Base-by-base conservation (phyloP, 345 rosid genomes). In the Garcia nutans region DNA sequence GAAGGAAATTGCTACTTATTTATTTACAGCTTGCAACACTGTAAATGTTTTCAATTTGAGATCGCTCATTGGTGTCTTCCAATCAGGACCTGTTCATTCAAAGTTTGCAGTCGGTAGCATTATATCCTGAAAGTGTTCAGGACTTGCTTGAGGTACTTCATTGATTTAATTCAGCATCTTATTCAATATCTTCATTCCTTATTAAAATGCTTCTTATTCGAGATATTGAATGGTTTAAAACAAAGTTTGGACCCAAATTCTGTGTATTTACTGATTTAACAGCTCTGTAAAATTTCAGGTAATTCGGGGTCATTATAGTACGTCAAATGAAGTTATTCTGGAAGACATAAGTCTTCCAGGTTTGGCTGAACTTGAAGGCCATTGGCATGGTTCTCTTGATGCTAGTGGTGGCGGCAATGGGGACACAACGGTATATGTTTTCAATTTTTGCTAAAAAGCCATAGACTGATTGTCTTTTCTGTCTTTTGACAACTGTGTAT, bases 401-500 rank as follows among this genome's bases (percentile, higher is more conserved):
- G 98, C 99, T 71, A 93, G 96, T 80, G 99, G 99, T 75, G 99
- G 99, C 86, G 99, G 97, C 89, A 93, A 96, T 80, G 99, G 99
- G 61, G 99, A 96, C 82, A 96, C 98, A 45, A 88, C 88, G 94
- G 99, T 96, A 85, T 62, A 28, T 56, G 44, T 74, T 66, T 82
- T 76, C 44, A 59, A 17, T 65, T 24, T 26, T 24, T 63, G 55
- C 76, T 37, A 70, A 42, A 22, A 66, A 44, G 19, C 45, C 67
- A 56, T 72, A 24, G 68, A 60, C 49, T 65, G 67, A 28, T 54
- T 15, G 49, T 68, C 16, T 17, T 9, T 8, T 23, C 20, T 11
- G 17, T 54, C 12, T 58, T 50, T 26, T 20, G 12, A 10, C 49
- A 17, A 44, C n/a, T 20, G 10, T 22, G 62, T 41, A 20, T 63